A percentile compares a stretch with the other conserved stretches of the same genome.
These are phyloP conservation scores for Parascedosporium putredinis DNA, from an alignment of 2,329 filamentous ascomycete species.

Conservation along the genomic window DNA sequence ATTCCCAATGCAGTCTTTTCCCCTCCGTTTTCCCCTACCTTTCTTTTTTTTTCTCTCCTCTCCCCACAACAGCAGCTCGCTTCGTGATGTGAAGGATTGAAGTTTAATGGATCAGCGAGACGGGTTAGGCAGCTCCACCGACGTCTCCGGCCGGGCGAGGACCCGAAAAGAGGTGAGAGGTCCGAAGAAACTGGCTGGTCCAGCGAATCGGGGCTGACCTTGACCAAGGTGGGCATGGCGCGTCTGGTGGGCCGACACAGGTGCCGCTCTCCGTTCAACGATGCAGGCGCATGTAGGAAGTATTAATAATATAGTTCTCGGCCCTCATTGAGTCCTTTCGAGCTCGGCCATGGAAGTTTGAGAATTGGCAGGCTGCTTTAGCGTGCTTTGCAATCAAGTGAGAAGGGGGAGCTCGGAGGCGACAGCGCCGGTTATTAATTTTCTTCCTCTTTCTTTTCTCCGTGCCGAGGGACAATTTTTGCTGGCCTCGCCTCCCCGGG, in stretches of 20 bases:
- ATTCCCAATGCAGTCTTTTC: no score
- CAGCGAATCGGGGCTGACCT: background rate
- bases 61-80: background rate
- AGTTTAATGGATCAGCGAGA: background rate
- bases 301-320: no score
- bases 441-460: background rate
- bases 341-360: no score
- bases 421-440: background rate
- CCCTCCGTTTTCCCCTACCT: no score
- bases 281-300: no score
- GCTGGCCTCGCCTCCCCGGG: no score
- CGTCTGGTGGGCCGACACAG: background rate
- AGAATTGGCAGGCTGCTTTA: no score
- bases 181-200: background rate
- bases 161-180: background rate
- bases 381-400: no score
- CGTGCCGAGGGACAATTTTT: background rate
- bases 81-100: background rate
- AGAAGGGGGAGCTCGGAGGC: no score
- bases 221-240: background rate
- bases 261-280: background rate
- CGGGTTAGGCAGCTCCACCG: background rate
- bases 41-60: no score
- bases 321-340: no score
- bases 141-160: constrained; percentile 1